phyloP scores from a whole-genome alignment of 148 eudicot species.

The Pharnaceum exiguum region DNA sequence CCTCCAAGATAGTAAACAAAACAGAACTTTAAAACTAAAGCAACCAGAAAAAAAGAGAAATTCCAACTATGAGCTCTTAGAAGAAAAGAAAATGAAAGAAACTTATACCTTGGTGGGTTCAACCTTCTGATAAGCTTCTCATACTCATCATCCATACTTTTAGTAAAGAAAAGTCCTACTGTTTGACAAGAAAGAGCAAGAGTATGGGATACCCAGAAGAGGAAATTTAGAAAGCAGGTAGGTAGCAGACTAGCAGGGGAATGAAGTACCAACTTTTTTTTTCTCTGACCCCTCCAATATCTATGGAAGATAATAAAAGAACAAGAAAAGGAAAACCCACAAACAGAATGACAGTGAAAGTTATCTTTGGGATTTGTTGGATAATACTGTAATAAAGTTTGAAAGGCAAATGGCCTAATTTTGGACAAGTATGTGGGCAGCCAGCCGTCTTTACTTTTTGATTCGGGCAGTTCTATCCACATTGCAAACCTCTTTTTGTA shows the following conservation, averaged over 20 bases:
- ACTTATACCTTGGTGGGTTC: slow-evolving; percentile 86
- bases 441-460: too few species aligned
- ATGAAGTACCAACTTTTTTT: background rate
- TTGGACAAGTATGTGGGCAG: too few species aligned
- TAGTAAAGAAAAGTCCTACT: background rate
- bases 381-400: too few species aligned
- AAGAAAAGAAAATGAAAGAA: background rate
- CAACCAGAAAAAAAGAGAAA: background rate
- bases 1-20: background rate
- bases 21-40: background rate
- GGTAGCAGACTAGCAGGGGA: background rate
- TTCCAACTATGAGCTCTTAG: background rate
- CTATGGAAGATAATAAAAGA: slow-evolving; percentile 22
- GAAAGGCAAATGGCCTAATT: too few species aligned
- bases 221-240: background rate
- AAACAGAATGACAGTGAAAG: slow-evolving; percentile 3
- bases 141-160: slow-evolving; percentile 57
- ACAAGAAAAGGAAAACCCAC: background rate
- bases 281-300: slow-evolving; percentile 24
- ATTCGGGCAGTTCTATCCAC: too few species aligned
- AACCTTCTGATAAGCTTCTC: slow-evolving; percentile 83
- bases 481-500: too few species aligned
- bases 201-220: background rate
- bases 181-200: background rate
- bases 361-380: background rate